Conservation (phyloP, 305 asterid species). For the Fraxinus velutina region DNA sequence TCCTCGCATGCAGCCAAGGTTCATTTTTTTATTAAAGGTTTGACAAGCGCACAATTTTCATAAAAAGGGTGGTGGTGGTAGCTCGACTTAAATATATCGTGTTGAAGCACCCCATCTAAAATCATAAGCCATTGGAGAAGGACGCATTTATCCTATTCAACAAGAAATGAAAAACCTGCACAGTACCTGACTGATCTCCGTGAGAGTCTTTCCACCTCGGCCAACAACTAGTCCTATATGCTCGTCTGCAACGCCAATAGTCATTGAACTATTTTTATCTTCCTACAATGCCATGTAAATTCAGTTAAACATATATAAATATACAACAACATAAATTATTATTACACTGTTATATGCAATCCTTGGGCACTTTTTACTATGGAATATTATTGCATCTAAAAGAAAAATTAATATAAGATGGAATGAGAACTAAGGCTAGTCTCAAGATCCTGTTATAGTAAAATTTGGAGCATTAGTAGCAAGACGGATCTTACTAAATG, state of each 20-base stretch:
- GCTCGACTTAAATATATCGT: neutral
- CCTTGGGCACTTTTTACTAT: neutral
- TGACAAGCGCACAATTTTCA: neutral
- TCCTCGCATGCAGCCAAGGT: neutral
- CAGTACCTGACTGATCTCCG: slow-evolving; percentile 76
- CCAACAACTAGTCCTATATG: slow-evolving; percentile 84
- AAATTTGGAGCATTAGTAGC: neutral
- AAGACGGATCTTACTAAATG: neutral
- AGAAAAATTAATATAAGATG: neutral
- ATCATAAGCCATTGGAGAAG: neutral
- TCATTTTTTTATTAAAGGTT: neutral
- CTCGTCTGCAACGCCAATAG: slow-evolving; percentile 87
- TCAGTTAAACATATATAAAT: slow-evolving; percentile 7
- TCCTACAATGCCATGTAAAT: slow-evolving; percentile 43
- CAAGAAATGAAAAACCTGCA: slow-evolving; percentile 4
- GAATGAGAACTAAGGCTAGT: neutral
- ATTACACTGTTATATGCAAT: neutral
- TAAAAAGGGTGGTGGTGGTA: neutral
- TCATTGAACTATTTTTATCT: slow-evolving; percentile 58
- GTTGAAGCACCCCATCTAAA: neutral
- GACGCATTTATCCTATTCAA: neutral
- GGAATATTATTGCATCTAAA: slow-evolving; percentile 7
- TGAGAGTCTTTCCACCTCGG: slow-evolving; percentile 73
- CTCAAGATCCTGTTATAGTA: neutral
- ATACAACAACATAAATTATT: neutral